Conservation (phyloP, 2,329 filamentous ascomycete species). For the Pseudogymnoascus sp. region DNA sequence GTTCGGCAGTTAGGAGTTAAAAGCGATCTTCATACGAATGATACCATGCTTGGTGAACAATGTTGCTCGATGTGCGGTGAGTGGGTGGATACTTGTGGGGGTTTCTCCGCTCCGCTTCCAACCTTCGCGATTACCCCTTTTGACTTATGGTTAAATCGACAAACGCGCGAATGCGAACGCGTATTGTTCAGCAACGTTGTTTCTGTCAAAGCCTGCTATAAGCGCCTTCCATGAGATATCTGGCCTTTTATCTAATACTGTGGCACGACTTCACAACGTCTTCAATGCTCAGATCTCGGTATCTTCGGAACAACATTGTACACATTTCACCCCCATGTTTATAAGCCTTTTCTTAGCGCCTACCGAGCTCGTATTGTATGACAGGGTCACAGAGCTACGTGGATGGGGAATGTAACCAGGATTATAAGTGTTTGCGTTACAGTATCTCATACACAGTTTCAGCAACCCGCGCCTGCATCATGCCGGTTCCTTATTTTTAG, state of each 20-base stretch:
- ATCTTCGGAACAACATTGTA: background rate
- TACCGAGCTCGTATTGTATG: background rate
- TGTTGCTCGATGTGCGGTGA: constrained; percentile 2
- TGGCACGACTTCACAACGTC: background rate
- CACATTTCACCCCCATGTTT: background rate
- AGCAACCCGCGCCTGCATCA: background rate
- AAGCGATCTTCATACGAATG: constrained; percentile 3
- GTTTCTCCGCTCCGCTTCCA: constrained; percentile 4
- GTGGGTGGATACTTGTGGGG: constrained; percentile 4
- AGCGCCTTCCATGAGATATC: background rate
- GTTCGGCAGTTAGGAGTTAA: constrained; percentile 8
- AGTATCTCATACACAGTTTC: background rate
- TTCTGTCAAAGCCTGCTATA: background rate
- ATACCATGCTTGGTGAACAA: constrained; percentile 4
- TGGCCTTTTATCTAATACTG: background rate
- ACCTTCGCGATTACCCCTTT: background rate
- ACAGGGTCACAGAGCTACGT: background rate
- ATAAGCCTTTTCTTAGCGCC: constrained; percentile 6
- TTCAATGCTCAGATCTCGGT: background rate
- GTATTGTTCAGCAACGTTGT: background rate
- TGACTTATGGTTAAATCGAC: background rate
- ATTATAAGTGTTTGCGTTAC: background rate
- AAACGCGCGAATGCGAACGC: background rate
- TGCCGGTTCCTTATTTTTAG: background rate
- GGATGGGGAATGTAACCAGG: background rate